Conservation (phyloP, 2,329 filamentous ascomycete genomes). For the Penicillium decumbens region DNA sequence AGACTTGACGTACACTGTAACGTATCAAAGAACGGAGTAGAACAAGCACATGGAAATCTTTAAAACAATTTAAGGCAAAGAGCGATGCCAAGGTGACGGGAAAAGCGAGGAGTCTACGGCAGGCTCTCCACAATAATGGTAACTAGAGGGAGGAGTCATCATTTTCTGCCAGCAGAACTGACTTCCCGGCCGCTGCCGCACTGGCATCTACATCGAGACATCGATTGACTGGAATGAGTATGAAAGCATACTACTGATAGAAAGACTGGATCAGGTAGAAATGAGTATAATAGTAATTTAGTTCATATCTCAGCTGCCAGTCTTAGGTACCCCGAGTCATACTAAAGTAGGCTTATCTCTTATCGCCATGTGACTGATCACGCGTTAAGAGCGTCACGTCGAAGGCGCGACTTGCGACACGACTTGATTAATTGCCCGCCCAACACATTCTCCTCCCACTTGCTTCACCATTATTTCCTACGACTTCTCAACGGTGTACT, state of each 20-base stretch:
- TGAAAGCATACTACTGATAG: background rate
- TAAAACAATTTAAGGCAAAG: background rate
- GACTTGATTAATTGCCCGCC: constrained; percentile 15
- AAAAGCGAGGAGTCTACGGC: background rate
- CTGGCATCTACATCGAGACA: background rate
- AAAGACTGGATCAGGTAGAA: background rate
- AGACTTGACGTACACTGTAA: background rate
- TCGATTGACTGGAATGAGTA: background rate
- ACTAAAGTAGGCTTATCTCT: constrained; percentile 4
- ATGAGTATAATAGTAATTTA: background rate
- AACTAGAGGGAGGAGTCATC: background rate
- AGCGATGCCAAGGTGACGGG: constrained; percentile 9
- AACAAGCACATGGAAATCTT: background rate
- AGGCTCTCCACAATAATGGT: too few species aligned
- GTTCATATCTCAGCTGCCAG: background rate
- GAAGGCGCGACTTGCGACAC: constrained; percentile 22
- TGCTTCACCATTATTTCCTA: background rate
- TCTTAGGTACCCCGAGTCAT: background rate
- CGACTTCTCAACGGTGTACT: background rate
- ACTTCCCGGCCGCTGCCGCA: background rate
- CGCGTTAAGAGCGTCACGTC: constrained; percentile 29
- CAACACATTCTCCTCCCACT: constrained; percentile 10
- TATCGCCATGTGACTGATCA: constrained; percentile 22
- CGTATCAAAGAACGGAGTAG: background rate
- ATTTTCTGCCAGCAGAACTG: constrained; percentile 15